Evolutionary conservation across 257 asterid species (phyloP).

Genomic region (Fraxinus anomala): DNA sequence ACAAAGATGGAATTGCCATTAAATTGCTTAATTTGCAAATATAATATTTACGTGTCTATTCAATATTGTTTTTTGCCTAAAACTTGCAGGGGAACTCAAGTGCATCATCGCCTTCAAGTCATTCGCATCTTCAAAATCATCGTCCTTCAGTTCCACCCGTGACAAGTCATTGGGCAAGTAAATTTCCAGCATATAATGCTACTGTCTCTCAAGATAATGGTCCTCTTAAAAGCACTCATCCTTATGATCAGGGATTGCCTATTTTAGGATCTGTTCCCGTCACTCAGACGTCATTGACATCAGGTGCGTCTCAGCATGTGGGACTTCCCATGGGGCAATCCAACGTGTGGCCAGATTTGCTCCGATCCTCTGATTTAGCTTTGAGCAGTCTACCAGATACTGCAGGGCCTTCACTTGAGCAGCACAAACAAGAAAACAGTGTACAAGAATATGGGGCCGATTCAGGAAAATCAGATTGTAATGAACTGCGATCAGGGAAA

Average conservation of each 20-base stretch:
- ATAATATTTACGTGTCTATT: conserved; percentile 11
- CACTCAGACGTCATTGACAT: conserved; percentile 25
- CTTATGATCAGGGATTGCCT: conserved; percentile 26
- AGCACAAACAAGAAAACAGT: conserved; percentile 28
- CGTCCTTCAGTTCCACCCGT: conserved; percentile 28
- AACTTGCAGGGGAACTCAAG: conserved; percentile 50
- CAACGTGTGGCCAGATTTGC: conserved; percentile 29
- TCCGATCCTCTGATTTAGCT: conserved; percentile 43
- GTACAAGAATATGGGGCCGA: conserved; percentile 23
- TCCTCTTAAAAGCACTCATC: conserved; percentile 12
- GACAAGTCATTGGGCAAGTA: conserved; percentile 28
- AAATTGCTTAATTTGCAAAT: not conserved
- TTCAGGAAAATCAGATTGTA: conserved; percentile 23
- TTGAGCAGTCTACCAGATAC: conserved; percentile 36
- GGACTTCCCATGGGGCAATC: conserved; percentile 27
- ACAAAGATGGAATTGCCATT: conserved; percentile 1
- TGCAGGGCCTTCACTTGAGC: conserved; percentile 34
- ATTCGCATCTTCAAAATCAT: conserved; percentile 33
- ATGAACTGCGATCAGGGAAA: conserved; percentile 22
- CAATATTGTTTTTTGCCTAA: conserved; percentile 13
- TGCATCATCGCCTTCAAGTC: conserved; percentile 35
- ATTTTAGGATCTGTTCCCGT: conserved; percentile 27
- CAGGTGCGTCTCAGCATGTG: conserved; percentile 28
- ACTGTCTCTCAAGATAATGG: conserved; percentile 29
- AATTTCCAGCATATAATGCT: conserved; percentile 29